phyloP scores from a whole-genome alignment of 2,329 filamentous ascomycete genomes.

The Hortaea werneckii region DNA sequence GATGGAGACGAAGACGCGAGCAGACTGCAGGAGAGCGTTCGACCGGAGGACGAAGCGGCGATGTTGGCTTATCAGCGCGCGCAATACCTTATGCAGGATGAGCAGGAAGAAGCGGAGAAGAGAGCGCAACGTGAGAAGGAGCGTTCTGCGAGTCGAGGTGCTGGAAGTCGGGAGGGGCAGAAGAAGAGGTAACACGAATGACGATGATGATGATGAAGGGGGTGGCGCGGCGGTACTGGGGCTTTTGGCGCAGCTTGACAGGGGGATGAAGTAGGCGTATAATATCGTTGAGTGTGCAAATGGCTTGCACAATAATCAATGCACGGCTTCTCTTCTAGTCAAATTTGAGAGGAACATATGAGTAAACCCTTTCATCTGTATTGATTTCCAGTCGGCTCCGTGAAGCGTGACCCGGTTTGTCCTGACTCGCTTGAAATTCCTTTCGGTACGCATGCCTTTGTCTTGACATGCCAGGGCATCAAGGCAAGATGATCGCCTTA shows the following conservation, averaged over 20 bases:
- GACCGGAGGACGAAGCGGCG: conserved; percentile 26
- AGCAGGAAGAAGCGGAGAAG: conserved; percentile 21
- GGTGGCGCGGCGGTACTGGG: conserved; percentile 24
- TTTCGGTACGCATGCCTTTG: too few species aligned
- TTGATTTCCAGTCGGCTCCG: too few species aligned
- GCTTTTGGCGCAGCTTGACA: conserved; percentile 24
- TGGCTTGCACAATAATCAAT: too few species aligned
- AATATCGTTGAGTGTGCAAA: too few species aligned
- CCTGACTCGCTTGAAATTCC: too few species aligned
- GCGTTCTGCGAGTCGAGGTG: conserved; percentile 7
- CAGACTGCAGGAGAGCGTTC: conserved; percentile 8
- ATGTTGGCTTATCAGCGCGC: conserved; percentile 24
- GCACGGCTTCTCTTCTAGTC: too few species aligned
- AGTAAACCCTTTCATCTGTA: too few species aligned
- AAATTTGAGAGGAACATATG: too few species aligned
- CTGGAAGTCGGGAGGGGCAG: conserved; percentile 10
- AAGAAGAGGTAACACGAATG: not conserved
- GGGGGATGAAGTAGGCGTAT: conserved; percentile 13
- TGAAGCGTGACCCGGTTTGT: too few species aligned
- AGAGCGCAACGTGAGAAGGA: conserved; percentile 15
- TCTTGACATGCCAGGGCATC: too few species aligned
- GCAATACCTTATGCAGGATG: conserved; percentile 22
- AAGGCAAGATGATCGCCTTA: too few species aligned
- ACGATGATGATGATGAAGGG: conserved; percentile 17
- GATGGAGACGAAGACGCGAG: conserved; percentile 14